A percentile compares a stretch with the other conserved stretches of the same genome.
Evolutionary conservation across 257 asterid genomes (phyloP).

Genomic region (Rehmannia glutinosa): DNA sequence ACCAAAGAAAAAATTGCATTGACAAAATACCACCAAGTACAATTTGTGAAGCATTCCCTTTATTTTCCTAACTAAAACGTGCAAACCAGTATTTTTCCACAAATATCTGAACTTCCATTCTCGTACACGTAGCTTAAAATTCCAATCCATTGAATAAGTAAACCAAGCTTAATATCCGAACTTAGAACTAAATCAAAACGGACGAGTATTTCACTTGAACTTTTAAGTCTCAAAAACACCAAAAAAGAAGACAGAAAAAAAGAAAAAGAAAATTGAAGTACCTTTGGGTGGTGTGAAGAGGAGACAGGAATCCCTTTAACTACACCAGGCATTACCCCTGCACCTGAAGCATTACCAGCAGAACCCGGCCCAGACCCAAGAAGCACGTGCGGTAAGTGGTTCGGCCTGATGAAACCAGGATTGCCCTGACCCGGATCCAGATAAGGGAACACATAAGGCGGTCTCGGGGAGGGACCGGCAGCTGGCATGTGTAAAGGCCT

Average conservation of each 20-base stretch:
- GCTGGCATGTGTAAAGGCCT: conserved; percentile 39
- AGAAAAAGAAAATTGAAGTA: conserved; percentile 1
- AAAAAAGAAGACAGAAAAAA: not conserved
- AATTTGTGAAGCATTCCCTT: too few relatives aligned
- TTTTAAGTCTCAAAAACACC: not conserved
- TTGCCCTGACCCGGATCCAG: conserved; percentile 47
- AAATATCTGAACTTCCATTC: not conserved
- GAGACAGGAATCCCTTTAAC: conserved; percentile 51
- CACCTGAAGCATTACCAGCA: conserved; percentile 25
- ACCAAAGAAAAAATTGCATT: too few relatives aligned
- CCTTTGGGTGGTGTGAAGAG: conserved; percentile 54
- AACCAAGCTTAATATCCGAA: not conserved
- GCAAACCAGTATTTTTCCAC: too few relatives aligned
- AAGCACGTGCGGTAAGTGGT: conserved; percentile 38
- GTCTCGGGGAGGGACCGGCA: conserved; percentile 34
- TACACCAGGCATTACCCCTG: conserved; percentile 38
- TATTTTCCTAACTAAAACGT: too few relatives aligned
- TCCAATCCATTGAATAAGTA: not conserved
- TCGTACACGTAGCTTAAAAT: not conserved
- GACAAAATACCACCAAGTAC: too few relatives aligned
- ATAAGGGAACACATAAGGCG: conserved; percentile 46
- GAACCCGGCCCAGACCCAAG: conserved; percentile 33
- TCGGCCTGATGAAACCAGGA: conserved; percentile 34
- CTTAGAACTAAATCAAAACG: not conserved
- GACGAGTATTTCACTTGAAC: not conserved